These are phyloP conservation scores for Aegilops umbellulata DNA, from an alignment of 176 grass and related monocot genomes.

Conservation along the genomic window DNA sequence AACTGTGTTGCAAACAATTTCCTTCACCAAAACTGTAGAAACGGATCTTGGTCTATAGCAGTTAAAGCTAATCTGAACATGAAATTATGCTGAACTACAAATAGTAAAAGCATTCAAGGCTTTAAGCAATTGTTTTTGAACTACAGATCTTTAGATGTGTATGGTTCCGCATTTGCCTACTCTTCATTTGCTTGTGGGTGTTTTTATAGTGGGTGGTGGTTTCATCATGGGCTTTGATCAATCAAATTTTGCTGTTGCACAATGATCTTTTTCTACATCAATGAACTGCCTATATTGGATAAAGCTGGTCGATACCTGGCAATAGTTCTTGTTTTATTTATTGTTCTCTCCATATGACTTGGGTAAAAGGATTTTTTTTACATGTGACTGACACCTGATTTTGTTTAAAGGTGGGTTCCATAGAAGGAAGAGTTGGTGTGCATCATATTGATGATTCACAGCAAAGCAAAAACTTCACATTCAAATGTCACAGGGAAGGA, in stretches of 20 bases:
- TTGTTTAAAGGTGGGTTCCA: slow-evolving; percentile 78
- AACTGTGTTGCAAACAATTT: not conserved
- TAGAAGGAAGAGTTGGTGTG: slow-evolving; percentile 96
- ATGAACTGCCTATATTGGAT: slow-evolving; percentile 1
- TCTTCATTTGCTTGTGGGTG: not conserved
- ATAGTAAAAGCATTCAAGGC: not conserved
- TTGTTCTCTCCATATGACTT: not conserved
- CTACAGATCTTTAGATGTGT: not conserved
- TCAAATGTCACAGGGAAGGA: slow-evolving; percentile 97
- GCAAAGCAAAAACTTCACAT: slow-evolving; percentile 96
- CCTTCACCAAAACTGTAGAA: not conserved
- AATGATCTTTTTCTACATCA: slow-evolving; percentile 1
- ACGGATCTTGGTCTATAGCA: not conserved
- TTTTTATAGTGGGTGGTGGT: not conserved
- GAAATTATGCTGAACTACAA: not conserved
- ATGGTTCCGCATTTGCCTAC: not conserved
- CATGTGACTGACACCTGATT: slow-evolving; percentile 19
- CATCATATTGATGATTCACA: slow-evolving; percentile 94
- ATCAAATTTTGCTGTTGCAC: not conserved
- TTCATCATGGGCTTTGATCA: not conserved
- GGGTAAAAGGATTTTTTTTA: not conserved
- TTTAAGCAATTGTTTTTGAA: slow-evolving; percentile 7
- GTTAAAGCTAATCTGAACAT: slow-evolving; percentile 1
- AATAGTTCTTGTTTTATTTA: slow-evolving; percentile 1
- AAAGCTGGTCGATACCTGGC: not conserved